phyloP scores from a whole-genome alignment of 1,284 basidiomycete species.

The Leccinum subatratum region DNA sequence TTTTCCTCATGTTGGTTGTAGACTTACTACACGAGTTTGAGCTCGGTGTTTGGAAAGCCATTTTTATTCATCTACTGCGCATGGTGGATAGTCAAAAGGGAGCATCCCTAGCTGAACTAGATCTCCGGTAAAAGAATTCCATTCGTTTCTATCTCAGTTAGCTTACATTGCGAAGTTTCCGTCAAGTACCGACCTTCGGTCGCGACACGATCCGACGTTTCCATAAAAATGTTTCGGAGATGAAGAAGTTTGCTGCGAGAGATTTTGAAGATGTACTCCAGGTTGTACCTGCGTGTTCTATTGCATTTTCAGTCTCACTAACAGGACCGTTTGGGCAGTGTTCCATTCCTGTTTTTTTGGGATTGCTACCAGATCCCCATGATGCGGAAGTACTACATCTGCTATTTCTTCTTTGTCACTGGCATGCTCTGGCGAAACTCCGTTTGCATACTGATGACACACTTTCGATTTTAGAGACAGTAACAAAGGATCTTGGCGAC shows the following conservation, averaged over 20 bases:
- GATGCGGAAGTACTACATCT: background rate
- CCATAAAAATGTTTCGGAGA: background rate
- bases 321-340: background rate
- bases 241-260: background rate
- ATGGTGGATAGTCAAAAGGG: too few species aligned
- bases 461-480: too few species aligned
- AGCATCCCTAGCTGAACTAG: background rate
- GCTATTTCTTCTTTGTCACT: background rate
- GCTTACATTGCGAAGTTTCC: background rate
- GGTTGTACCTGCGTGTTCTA: too few species aligned
- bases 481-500: background rate
- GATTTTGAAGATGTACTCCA: background rate
- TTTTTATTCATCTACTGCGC: too few species aligned
- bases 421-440: too few species aligned
- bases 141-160: too few species aligned
- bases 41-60: too few species aligned
- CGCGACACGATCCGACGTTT: background rate
- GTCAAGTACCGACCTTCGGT: background rate
- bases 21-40: too few species aligned
- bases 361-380: background rate
- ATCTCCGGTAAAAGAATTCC: background rate
- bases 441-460: too few species aligned
- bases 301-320: background rate
- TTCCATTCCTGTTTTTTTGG: background rate
- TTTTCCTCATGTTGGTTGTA: too few species aligned